Base-by-base conservation (phyloP, 2,329 filamentous ascomycete genomes). In the Pseudogymnoascus sp. region DNA sequence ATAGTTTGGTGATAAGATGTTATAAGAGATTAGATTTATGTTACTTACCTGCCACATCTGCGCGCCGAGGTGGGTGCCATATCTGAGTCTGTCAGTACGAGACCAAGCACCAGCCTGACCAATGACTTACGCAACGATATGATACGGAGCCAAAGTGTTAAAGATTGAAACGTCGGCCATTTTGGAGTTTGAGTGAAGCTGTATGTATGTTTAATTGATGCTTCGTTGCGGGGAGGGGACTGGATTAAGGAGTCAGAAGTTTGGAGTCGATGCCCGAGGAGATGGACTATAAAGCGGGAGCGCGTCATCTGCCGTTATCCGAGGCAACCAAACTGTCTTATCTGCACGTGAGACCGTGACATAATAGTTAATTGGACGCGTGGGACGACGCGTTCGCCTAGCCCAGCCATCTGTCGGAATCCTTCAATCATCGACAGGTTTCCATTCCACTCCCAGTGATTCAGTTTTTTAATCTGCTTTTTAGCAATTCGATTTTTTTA, bases 61-160 rank as follows among this genome's bases (percentile, higher is more conserved):
- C 28, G 88, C 88, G 67, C 95, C 95, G 12, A 97, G 80, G 59
- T 97, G 83, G 18, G 91, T 92, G 67, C 91, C 92, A 77, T 96
- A 96, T 73, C 91, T 95, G 60, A 63, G 45, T 66, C 55, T 64
- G 62, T 64, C 60, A 64, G 63, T 33, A 55, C 40, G 62, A n/a
- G 49, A 33, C 62, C 16, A 9, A 9, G 58, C 21, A 59, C 55
- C 21, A 21, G 38, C 37, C 62, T 28, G 59, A 65, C 60, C 61
- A 63, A 25, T 60, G 55, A 73, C 77, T 67, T 80, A 91, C 87
- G 86, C 85, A 65, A 93, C 78, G 64, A 93, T 83, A 74, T 93
- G 90, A 76, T 91, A 93, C 12, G 88, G 88, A 55, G 84, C 88
- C 58, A 83, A 82, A 21, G 86, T 86, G 63, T 83, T 81, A 63